Evolutionary conservation across 2,329 filamentous ascomycete genomes (phyloP), one percentile per base, ranked within the genome.

Genomic region (Elsinoe ampelina): DNA sequence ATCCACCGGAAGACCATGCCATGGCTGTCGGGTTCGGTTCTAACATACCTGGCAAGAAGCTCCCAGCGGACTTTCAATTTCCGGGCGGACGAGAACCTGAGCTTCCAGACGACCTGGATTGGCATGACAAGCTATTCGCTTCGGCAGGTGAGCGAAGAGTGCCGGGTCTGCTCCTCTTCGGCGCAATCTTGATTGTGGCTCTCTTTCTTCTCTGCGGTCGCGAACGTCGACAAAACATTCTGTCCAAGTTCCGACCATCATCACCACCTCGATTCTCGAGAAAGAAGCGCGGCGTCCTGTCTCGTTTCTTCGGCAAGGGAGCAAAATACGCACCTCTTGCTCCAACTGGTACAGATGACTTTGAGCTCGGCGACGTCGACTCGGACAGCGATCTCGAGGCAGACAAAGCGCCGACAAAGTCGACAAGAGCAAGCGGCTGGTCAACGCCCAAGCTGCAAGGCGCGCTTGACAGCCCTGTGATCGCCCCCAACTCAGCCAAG

Each of bases 11-110:
- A 1, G 60, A 61, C 15, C 73, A 80, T 41, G 75, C 78, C 13
- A 74, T 91, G 1, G 89, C 91, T 0, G 93, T 98, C 8, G 93
- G 93, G 0, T 97, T 97, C 67, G 93, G 93, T 58, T 89, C 84
- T 72, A 98, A 98, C 66, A 77, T 85, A 2, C 85, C 89, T 0
- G 67, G 66, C 35, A 50, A 54, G 5, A 57, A 60, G 11, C 59
- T 70, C 5, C 68, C 68, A 5, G 58, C 76, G 3, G 89, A 96
- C 67, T 98, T 96, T 69, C 89, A 95, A 69, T 84, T 84, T 64
- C 89, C 91, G 0, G 86, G 86, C 19, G 75, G 73, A 52, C 65
- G 64, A 8, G 85, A 83, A 56, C 63, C 68, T 0, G 59, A 59
- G 63, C 72, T 63, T 65, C 71, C 55, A 61, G 67, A 71, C 19